Base-by-base conservation (phyloP, 1,284 basidiomycete species). In the Volvariella surrecta region DNA sequence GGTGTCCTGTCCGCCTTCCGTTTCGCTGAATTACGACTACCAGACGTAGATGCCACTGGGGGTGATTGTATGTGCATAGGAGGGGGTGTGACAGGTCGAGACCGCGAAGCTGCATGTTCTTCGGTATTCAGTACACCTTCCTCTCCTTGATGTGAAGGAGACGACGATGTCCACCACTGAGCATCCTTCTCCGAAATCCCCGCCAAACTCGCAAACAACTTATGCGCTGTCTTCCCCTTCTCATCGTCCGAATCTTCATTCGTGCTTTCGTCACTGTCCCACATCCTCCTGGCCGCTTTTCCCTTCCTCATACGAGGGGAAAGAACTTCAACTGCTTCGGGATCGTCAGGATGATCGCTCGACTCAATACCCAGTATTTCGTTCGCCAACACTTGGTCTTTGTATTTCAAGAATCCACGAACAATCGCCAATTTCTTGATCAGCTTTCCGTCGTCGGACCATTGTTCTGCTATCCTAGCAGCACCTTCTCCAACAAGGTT, bases 401-500 rank as follows among this genome's bases (percentile, higher is more conserved):
- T 59, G 44, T 40, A 58, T 32, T 56, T 58, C 1, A 83, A 54
- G 54, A 71, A 75, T 9, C 58, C 56, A 30, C 61, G 61, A 46
- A 82, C 60, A 2, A 67, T 55, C 3, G 63, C 57, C 15, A 77
- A 49, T 52, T 68, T 79, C 44, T 58, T 58, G 35, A 58, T 53
- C 40, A 70, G 52, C 41, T 62, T 69, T 2, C 67, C 69, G 30
- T 61, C 68, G 28, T 76, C 73, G 0, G 69, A 71, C 81, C 79
- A 84, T 17, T 60, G 60, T 20, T 64, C 59, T 0, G 73, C 78
- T 9, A 64, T 50, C 13, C 62, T 63, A 3, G 54, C 54, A 0
- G 71, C 69, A 3, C 70, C 71, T 28, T 72, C 65, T 2, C 76
- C 81, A 11, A 81, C 66, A 9, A 84, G 55, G 48, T 86, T 86